Evolutionary conservation across 805 yeast species (phyloP), one percentile per base, ranked within the genome.

Genomic region (Komagataella populi): DNA sequence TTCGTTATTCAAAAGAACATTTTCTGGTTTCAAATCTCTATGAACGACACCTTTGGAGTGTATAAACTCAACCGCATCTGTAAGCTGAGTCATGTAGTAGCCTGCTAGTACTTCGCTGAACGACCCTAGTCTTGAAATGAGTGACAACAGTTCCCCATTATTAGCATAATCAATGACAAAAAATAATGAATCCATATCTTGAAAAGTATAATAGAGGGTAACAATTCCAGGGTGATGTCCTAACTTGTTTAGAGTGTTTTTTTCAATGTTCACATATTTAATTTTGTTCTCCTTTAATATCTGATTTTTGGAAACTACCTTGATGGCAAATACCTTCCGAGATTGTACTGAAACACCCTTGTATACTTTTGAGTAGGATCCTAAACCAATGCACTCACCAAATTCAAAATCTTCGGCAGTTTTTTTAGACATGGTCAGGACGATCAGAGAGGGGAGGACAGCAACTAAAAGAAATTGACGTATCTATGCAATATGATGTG

Each of bases 181-280:
- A 63, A 88, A 93, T 44, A 93, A 70, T 39, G 88, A 83, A 53
- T 80, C 77, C 47, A 86, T 87, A 64, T 93, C 99, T 65, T 93
- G 99, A 68, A 93, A 93, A 1, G 99, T 93, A 66, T 86, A 93
- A 67, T 87, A 87, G 48, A 93, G 70, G 48, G 90, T 86, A 18
- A 93, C 95, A 24, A 93, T 84, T 1, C 99, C 99, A 0, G 97
- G 96, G 62, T 93, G 98, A 52, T 83, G 83, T 2, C 96, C 96
- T 55, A 93, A 70, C 22, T 91, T 69, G 65, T 89, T 90, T 55
- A 93, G 70, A 1, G 97, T 87, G 52, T 86, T 83, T 63, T 93
- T 93, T 63, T 93, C 99, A 53, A 93, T 91, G 63, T 89, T 89
- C 53, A 93, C 99, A 62, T 93, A 93, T 66, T 93, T 93, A 63